Base-by-base conservation (phyloP, 208 protist species). In the Strigomonas galati region DNA sequence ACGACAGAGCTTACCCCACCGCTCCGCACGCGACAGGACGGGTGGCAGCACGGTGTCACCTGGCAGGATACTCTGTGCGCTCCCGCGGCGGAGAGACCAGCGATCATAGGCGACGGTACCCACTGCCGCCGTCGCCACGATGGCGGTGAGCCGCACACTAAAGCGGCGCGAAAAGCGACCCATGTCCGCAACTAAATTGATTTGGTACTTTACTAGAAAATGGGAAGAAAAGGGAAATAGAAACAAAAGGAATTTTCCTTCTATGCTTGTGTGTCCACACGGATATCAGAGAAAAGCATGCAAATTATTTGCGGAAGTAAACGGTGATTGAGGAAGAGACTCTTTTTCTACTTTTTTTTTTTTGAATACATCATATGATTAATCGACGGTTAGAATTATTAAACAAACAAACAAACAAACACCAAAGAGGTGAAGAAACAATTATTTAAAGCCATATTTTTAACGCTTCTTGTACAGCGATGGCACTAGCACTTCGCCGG, bases 401-500 rank as follows among this genome's bases (percentile, higher is more conserved):
- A 40, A 54, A 55, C 52, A 19, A 60, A 23, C 2, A 44, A 12
- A 51, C 9, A 60, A 60, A 9, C 6, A 21, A 43, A 44, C n/a
- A n/a, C n/a, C n/a, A n/a, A n/a, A n/a, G n/a, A n/a, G n/a, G n/a
- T n/a, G 19, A 24, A 35, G 2, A 60, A 44, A 60, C 28, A 43
- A 60, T 10, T 30, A 55, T 30, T n/a, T n/a, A 24, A 32, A 59
- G 15, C 31, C 2, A 21, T 54, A 30, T 6, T 44, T 28, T 87
- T 79, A 97, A 28, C 96, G 82, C 66, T 96, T 97, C 69, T 98
- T 98, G 77, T 98, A 98, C 17, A 97, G 61, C 56, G 94, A 98
- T 9, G 94, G 92, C 61, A 98, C 81, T 10, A 98, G 76, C 19
- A 89, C 81, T 7, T 94, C 91, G 15, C 78, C 64, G 14, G 80